Base-by-base conservation (phyloP, 202 grass and related monocot species). In the Panicum virgatum region DNA sequence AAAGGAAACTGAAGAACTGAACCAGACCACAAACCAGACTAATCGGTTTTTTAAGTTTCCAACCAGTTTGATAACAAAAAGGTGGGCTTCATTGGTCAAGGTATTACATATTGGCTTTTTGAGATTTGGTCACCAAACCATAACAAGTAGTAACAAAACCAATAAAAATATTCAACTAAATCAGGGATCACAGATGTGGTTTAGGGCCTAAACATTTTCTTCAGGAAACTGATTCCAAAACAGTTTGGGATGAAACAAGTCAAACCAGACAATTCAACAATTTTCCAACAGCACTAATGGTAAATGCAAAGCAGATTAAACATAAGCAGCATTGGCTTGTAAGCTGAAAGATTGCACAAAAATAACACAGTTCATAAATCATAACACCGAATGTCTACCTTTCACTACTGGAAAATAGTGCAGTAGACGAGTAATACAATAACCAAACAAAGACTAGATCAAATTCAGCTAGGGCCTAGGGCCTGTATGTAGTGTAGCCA, bases 291-390 rank as follows among this genome's bases (percentile, higher is more conserved):
- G 40, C 23, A 66, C 36, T 54, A 79, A 56, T 65, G 20, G 60
- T 51, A 61, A 57, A 73, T 44, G 23, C 65, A 75, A 80, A 84
- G 46, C 36, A 84, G 60, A 61, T 60, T 79, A 59, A 42, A 20
- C 23, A 75, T 43, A 38, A n/a, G 18, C 59, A 65, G 59, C 34
- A 37, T 19, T 68, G 10, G 42, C 66, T 78, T 57, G 20, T 38
- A 73, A 73, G 36, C 59, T 48, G 18, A 73, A 9, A 79, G 30
- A 18, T 65, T 72, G 66, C 22, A 73, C 62, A 7, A 12, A 46
- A 46, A 72, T 32, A 83, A 73, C 13, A 72, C 57, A 57, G 8
- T 30, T 66, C 52, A n/a, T n/a, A n/a, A n/a, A n/a, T n/a, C n/a
- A 79, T 52, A 81, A 75, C n/a, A 58, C 50, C 42, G 65, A 73